Percentiles rank a stretch among this genome's conserved stretches.
Evolutionary conservation across 495 filamentous ascomycete genomes (phyloP).

Genomic region (Corynascus novoguineensis): DNA sequence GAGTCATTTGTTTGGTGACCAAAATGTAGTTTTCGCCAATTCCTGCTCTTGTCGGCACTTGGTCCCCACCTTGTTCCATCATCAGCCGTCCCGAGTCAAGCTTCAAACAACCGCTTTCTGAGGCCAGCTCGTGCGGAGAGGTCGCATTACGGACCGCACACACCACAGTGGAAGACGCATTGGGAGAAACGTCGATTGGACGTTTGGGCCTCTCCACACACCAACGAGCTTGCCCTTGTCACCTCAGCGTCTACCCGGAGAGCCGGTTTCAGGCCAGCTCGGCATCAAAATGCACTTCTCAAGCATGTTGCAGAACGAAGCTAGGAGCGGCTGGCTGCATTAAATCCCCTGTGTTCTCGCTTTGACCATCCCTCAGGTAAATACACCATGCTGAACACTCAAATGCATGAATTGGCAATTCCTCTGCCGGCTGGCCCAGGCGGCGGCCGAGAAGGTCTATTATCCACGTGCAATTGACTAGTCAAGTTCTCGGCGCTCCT

Average conservation of each 20-base stretch:
- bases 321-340: too few species aligned
- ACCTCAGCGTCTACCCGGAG: neutral
- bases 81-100: constrained; percentile 1
- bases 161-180: neutral
- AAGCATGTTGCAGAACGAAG: neutral
- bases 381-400: too few species aligned
- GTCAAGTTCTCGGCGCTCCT: neutral
- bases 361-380: too few species aligned
- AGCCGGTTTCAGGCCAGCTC: constrained; percentile 7
- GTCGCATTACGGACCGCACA: neutral
- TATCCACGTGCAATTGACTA: neutral
- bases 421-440: neutral
- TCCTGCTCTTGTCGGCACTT: neutral
- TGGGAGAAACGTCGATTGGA: neutral
- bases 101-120: constrained; percentile 1
- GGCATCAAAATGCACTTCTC: constrained; percentile 3
- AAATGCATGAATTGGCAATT: constrained; percentile 13
- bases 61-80: neutral
- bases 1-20: neutral
- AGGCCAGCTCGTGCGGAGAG: constrained; percentile 1
- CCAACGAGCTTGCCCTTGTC: neutral
- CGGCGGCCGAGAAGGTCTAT: constrained; percentile 8
- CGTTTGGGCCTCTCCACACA: neutral
- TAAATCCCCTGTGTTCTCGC: neutral
- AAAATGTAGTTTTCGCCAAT: neutral